phyloP scores from a whole-genome alignment of 768 basidiomycete genomes.

The Boletus vinaceobasis region DNA sequence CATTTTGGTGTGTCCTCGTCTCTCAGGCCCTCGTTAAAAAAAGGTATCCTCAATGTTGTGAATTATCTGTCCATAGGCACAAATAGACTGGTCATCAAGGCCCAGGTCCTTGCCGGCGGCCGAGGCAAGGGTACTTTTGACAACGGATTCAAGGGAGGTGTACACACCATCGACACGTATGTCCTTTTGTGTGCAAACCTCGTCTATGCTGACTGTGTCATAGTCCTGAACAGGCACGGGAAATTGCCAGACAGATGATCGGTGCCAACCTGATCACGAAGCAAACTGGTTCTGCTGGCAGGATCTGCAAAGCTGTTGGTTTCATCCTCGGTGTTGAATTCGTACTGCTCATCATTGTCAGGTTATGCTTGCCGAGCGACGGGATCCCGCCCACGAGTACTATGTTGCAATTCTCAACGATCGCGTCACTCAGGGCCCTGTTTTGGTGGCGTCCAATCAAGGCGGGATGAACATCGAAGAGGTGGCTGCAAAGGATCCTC shows the following conservation, averaged over 20 bases:
- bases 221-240: slow-evolving; percentile 85
- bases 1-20: slow-evolving; percentile 63
- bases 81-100: slow-evolving; percentile 90
- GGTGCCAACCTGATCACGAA: slow-evolving; percentile 96
- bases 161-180: slow-evolving; percentile 89
- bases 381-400: slow-evolving; percentile 93
- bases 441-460: slow-evolving; percentile 89
- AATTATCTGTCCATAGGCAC: slow-evolving; percentile 44
- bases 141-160: slow-evolving; percentile 95
- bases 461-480: slow-evolving; percentile 99
- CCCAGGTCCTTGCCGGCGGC: slow-evolving; percentile 97
- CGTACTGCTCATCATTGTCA: slow-evolving; percentile 31
- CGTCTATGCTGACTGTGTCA: slow-evolving; percentile 5
- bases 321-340: background rate
- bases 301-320: slow-evolving; percentile 91
- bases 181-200: slow-evolving; percentile 2
- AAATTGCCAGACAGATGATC: slow-evolving; percentile 89
- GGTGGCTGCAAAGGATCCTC: slow-evolving; percentile 93
- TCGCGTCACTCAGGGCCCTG: slow-evolving; percentile 82
- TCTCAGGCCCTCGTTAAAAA: background rate
- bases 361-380: slow-evolving; percentile 98
- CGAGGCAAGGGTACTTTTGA: slow-evolving; percentile 97
- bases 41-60: background rate
- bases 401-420: slow-evolving; percentile 97
- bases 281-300: slow-evolving; percentile 90